Evolutionary conservation across 2,329 filamentous ascomycete species (phyloP), one percentile per base, ranked within the genome.

Genomic region (Aspergillus candidus): DNA sequence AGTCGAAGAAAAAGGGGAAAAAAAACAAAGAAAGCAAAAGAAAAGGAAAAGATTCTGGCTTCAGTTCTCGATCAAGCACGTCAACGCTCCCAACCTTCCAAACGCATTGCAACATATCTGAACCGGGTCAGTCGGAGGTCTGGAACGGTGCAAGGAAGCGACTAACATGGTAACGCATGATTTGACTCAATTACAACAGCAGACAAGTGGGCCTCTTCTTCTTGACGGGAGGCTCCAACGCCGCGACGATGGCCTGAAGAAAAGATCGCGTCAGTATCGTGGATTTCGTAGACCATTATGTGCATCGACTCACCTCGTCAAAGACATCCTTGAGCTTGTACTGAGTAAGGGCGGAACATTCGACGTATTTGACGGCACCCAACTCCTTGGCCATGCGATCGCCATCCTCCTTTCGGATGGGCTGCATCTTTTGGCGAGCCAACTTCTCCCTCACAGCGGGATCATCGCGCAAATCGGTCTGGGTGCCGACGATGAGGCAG

Each of bases 251-350:
- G 22, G 91, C 91, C 90, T 95, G 32, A 38, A 13, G 32, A 27
- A 18, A 4, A 35, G 4, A 34, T 27, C 11, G 39, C 11, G 39
- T 54, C 36, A 49, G 45, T 34, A 38, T 8, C 27, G 14, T n/a
- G 15, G 4, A 22, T 8, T 32, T 31, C 3, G 17, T 15, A 7
- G 11, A 36, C 7, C 15, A 14, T 6, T 12, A 30, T 18, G 6
- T 18, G 5, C 11, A 6, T 27, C 11, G 14, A 63, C 79, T 58
- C 78, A 95, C 90, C 86, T 97, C 93, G 62, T 98, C 93, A 71
- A 98, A 98, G 13, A 98, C 93, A 65, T 97, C 93, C 78, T 98
- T 98, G 55, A 98, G 74, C 73, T 96, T 96, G 74, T 90, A 96
- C 75, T 98, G 93, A 51, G 93, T 97, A 68, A 98, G 74, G 46